A percentile compares a stretch with the other conserved stretches of the same genome.
These are phyloP conservation scores for Picea sitchensis DNA, from an alignment of 75 land plant species.

Conservation along the genomic window DNA sequence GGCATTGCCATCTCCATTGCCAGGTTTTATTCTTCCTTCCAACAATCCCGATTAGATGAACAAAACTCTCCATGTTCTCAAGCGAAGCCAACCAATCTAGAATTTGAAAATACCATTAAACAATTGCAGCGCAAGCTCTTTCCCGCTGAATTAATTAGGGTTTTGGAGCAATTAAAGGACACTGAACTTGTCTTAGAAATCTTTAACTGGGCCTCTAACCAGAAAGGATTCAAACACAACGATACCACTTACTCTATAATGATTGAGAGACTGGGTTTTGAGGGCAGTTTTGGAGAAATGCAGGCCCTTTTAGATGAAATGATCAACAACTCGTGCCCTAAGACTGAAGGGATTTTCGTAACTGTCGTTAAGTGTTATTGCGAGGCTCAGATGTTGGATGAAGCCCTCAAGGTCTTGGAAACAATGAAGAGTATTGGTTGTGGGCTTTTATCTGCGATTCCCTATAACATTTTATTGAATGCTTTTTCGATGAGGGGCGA, in stretches of 20 bases:
- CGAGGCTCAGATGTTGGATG: conserved; percentile 15
- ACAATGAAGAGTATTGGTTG: conserved; percentile 19
- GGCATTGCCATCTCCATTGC: neutral
- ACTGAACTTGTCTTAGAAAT: conserved; percentile 16
- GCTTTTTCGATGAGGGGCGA: conserved; percentile 22
- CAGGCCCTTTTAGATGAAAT: conserved; percentile 17
- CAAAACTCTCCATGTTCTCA: neutral
- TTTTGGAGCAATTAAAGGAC: conserved; percentile 18
- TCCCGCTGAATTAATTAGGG: conserved; percentile 14
- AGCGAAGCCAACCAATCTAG: neutral
- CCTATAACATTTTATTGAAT: conserved; percentile 32
- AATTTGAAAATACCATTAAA: conserved; percentile 14
- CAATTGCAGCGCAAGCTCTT: conserved; percentile 12
- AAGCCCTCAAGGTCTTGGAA: conserved; percentile 26
- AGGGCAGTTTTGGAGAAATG: conserved; percentile 16
- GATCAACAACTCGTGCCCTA: conserved; percentile 13
- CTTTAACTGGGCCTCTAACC: conserved; percentile 23
- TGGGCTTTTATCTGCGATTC: conserved; percentile 1
- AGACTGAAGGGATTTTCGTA: conserved; percentile 9
- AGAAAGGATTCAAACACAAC: conserved; percentile 16
- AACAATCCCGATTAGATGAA: neutral
- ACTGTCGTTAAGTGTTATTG: conserved; percentile 25
- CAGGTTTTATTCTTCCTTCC: conserved; percentile 10
- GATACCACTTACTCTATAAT: conserved; percentile 13
- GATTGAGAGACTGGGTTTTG: conserved; percentile 27